Evolutionary conservation across 2,329 filamentous ascomycete species (phyloP).

Genomic region (Niveomyces coronatus): DNA sequence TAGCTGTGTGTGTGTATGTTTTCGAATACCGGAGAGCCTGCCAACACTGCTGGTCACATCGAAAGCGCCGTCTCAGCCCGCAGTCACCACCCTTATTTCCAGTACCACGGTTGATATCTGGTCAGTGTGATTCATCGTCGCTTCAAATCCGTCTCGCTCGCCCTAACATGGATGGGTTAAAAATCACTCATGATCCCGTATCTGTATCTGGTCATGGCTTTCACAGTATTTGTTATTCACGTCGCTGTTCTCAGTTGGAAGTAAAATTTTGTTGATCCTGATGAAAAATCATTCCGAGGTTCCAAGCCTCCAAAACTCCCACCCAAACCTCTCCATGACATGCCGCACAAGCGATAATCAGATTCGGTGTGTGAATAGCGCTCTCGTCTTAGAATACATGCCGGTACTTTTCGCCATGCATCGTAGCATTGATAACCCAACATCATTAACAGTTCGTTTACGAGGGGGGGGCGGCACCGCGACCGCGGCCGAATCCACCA

Average conservation of each 20-base stretch:
- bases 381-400: slow-evolving; percentile 39
- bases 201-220: not conserved
- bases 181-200: slow-evolving; percentile 1
- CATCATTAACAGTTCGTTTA: slow-evolving; percentile 36
- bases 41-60: no score
- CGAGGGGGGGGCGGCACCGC: slow-evolving; percentile 63
- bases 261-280: slow-evolving; percentile 29
- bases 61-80: no score
- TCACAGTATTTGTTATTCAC: slow-evolving; percentile 6
- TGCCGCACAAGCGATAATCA: slow-evolving; percentile 30
- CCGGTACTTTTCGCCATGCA: slow-evolving; percentile 33
- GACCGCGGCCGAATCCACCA: slow-evolving; percentile 82
- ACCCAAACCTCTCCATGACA: slow-evolving; percentile 31
- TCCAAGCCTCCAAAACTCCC: slow-evolving; percentile 37
- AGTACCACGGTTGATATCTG: no score
- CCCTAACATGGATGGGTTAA: not conserved
- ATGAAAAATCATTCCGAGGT: slow-evolving; percentile 41
- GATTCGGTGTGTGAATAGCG: slow-evolving; percentile 30
- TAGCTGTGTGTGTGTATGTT: no score
- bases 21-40: no score
- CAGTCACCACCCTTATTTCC: no score
- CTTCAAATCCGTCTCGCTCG: not conserved
- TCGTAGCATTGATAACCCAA: slow-evolving; percentile 33
- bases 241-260: slow-evolving; percentile 9
- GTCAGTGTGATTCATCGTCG: not conserved